These are phyloP conservation scores for Pleurotus citrinopileatus DNA, from an alignment of 768 basidiomycete genomes.

Conservation along the genomic window DNA sequence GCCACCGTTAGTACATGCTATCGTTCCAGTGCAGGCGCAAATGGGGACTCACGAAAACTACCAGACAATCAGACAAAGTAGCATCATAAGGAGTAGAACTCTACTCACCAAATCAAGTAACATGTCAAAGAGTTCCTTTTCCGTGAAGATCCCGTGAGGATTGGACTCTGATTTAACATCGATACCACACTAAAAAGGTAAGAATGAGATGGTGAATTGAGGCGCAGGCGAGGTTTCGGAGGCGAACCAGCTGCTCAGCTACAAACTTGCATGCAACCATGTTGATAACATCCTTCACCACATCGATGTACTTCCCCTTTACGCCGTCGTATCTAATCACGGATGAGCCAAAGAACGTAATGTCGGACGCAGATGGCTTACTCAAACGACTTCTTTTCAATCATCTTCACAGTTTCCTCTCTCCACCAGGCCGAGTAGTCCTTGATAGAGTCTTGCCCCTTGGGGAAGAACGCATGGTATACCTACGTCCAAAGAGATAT, in stretches of 20 bases:
- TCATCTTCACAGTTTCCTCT: background rate
- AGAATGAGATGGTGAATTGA: background rate
- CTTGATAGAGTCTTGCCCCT: background rate
- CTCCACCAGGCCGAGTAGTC: background rate
- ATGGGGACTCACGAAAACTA: too few relatives aligned
- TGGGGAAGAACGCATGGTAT: background rate
- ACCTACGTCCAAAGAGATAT: background rate
- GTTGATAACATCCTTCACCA: conserved; percentile 48
- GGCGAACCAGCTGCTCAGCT: conserved; percentile 32
- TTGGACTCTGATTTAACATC: conserved; percentile 42
- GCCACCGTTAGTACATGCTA: too few relatives aligned
- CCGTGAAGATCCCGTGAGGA: conserved; percentile 40
- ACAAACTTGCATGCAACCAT: conserved; percentile 37
- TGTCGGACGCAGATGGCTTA: background rate
- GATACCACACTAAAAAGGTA: conserved; percentile 26
- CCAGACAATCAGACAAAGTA: background rate
- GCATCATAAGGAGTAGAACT: background rate
- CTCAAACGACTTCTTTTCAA: background rate
- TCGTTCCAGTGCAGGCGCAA: too few relatives aligned
- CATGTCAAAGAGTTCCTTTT: conserved; percentile 45
- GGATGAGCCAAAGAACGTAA: background rate
- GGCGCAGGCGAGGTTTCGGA: background rate
- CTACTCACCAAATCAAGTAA: conserved; percentile 28
- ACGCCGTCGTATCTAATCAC: conserved; percentile 22
- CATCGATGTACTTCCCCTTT: conserved; percentile 37